Percentiles rank a stretch among this genome's conserved stretches.
These are phyloP conservation scores for Globisporangium orthogonon DNA, from an alignment of 352 stramenopile genomes.

Conservation along the genomic window DNA sequence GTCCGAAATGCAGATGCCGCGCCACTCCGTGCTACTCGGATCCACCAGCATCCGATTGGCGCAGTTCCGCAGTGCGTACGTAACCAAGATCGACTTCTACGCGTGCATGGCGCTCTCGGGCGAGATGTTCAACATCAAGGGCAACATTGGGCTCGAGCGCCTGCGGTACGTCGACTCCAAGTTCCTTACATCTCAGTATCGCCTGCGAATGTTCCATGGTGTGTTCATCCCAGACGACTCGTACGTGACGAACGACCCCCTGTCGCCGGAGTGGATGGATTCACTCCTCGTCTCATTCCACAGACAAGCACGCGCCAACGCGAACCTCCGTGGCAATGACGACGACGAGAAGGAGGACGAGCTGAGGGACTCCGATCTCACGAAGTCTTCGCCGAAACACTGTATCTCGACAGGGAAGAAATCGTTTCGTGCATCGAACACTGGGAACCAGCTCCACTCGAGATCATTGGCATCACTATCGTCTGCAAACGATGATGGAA, in stretches of 20 bases:
- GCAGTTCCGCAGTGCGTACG: constrained; percentile 77
- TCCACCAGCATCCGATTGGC: constrained; percentile 74
- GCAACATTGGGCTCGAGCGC: constrained; percentile 71
- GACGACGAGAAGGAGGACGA: background rate
- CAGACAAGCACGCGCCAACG: constrained; percentile 13
- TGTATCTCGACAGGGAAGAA: background rate
- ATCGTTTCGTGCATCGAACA: background rate
- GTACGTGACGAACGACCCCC: constrained; percentile 52
- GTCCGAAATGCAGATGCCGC: constrained; percentile 22
- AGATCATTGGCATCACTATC: constrained; percentile 29
- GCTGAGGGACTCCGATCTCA: background rate
- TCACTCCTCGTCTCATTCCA: constrained; percentile 39
- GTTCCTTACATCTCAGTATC: constrained; percentile 53
- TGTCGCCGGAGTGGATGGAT: constrained; percentile 81
- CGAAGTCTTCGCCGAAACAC: background rate
- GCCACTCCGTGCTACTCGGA: constrained; percentile 50
- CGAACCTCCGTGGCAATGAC: background rate
- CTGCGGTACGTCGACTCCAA: constrained; percentile 71
- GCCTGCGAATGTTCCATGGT: constrained; percentile 54
- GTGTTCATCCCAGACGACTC: constrained; percentile 67
- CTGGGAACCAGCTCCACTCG: constrained; percentile 7
- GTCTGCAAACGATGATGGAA: constrained; percentile 43
- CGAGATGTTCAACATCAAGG: constrained; percentile 83
- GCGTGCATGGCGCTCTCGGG: constrained; percentile 72
- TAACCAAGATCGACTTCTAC: constrained; percentile 84